Conservation (phyloP, 768 basidiomycete species). For the Ramaria sp. region DNA sequence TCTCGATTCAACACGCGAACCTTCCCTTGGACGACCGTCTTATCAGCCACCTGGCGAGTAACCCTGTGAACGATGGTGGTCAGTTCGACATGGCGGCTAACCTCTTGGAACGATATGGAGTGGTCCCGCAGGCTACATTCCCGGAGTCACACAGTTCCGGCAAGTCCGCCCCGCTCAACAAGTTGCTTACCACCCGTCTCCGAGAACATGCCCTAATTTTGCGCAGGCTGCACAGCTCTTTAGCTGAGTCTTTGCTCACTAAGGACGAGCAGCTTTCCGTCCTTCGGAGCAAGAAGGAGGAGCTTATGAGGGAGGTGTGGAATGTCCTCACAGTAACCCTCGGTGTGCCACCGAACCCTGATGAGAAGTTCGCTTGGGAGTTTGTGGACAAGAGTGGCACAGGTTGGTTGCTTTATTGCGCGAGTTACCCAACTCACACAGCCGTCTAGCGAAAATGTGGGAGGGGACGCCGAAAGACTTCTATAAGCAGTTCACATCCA, state of each 20-base stretch:
- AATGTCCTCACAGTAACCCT: constrained; percentile 75
- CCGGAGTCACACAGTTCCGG: constrained; percentile 83
- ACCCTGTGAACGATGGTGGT: constrained; percentile 84
- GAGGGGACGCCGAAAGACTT: constrained; percentile 76
- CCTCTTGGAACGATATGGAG: constrained; percentile 66
- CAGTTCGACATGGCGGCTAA: constrained; percentile 91
- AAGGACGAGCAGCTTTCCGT: constrained; percentile 37
- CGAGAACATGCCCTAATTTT: constrained; percentile 84
- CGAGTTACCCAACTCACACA: too few species aligned
- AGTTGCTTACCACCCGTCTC: constrained; percentile 79
- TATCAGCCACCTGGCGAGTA: constrained; percentile 61
- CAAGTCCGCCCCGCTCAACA: constrained; percentile 60
- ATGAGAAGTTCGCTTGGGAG: constrained; percentile 74
- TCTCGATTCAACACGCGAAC: constrained; percentile 71
- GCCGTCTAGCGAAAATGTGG: constrained; percentile 53
- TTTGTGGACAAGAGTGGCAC: constrained; percentile 68
- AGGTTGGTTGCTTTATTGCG: too few species aligned
- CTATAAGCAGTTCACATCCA: constrained; percentile 52
- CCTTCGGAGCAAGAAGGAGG: constrained; percentile 76
- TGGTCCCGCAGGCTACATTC: constrained; percentile 74
- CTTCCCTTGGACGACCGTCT: constrained; percentile 75
- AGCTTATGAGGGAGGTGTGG: constrained; percentile 76
- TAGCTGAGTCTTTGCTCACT: constrained; percentile 35
- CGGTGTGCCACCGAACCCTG: constrained; percentile 73
- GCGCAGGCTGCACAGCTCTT: constrained; percentile 46